These are phyloP conservation scores for Aspergillus alliaceus DNA, from an alignment of 2,329 filamentous ascomycete genomes.

Conservation along the genomic window DNA sequence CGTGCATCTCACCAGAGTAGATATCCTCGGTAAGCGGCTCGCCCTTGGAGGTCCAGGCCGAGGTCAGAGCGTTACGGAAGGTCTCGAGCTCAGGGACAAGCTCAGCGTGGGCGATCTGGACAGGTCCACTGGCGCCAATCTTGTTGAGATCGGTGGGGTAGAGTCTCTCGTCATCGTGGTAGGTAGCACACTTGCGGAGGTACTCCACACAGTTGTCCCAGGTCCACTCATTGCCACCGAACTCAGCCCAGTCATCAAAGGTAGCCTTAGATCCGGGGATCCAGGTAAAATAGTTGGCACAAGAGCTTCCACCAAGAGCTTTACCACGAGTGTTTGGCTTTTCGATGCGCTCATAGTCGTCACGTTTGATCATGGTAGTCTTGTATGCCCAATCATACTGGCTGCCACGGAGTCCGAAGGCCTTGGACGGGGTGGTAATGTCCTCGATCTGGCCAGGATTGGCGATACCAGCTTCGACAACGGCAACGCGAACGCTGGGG, in stretches of 20 bases:
- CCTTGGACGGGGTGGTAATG: conserved; percentile 58
- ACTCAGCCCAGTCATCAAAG: conserved; percentile 53
- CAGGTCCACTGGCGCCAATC: conserved; percentile 53
- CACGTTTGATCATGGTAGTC: conserved; percentile 58
- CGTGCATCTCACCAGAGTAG: conserved; percentile 56
- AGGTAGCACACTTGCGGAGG: conserved; percentile 57
- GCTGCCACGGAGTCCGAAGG: conserved; percentile 57
- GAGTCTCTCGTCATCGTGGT: conserved; percentile 54
- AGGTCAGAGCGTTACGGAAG: conserved; percentile 47
- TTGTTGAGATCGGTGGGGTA: conserved; percentile 51
- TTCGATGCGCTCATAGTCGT: conserved; percentile 60
- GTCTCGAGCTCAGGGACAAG: conserved; percentile 54
- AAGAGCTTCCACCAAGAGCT: conserved; percentile 58
- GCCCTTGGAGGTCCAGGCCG: conserved; percentile 57
- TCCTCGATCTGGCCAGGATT: conserved; percentile 52
- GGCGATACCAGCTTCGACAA: conserved; percentile 38
- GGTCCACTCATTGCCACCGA: conserved; percentile 53
- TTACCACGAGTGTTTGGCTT: conserved; percentile 65
- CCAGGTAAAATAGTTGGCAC: conserved; percentile 66
- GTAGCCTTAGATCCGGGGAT: conserved; percentile 58
- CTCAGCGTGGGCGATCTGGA: conserved; percentile 57
- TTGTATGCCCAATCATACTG: conserved; percentile 64
- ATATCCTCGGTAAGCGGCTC: conserved; percentile 55
- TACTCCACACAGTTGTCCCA: conserved; percentile 55
- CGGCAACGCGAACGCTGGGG: conserved; percentile 41